A percentile compares a stretch with the other conserved stretches of the same genome.
These are phyloP conservation scores for Lyophyllum semitale DNA, from an alignment of 768 basidiomycete genomes.

Conservation along the genomic window DNA sequence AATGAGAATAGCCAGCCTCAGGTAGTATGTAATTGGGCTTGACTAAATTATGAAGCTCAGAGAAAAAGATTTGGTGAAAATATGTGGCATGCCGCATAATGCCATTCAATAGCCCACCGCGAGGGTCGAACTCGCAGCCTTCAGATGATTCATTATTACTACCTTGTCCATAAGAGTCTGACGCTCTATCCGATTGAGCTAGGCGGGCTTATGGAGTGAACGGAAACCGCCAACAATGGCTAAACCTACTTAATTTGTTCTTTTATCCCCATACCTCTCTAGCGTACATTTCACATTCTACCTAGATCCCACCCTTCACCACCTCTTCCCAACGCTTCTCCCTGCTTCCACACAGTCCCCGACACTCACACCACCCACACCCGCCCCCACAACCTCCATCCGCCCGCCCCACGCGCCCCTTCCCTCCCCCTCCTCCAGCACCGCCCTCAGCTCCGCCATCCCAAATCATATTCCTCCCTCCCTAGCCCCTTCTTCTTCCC, in stretches of 20 bases:
- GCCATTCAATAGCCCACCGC: slow-evolving; percentile 10
- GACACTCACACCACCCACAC: slow-evolving; percentile 84
- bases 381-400: slow-evolving; percentile 78
- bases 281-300: too few relatives aligned
- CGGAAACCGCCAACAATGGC: too few relatives aligned
- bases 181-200: slow-evolving; percentile 71
- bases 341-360: slow-evolving; percentile 84
- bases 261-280: too few relatives aligned
- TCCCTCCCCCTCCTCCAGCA: slow-evolving; percentile 44
- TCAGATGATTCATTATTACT: neutral
- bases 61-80: too few relatives aligned
- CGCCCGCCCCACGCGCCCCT: slow-evolving; percentile 21
- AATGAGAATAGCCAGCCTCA: too few relatives aligned
- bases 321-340: slow-evolving; percentile 49
- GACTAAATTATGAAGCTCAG: too few relatives aligned
- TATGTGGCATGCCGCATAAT: too few relatives aligned
- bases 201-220: too few relatives aligned
- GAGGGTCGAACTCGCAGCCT: slow-evolving; percentile 7
- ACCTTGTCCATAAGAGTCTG: slow-evolving; percentile 39
- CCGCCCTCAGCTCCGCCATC: slow-evolving; percentile 61
- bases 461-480: slow-evolving; percentile 47
- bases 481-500: slow-evolving; percentile 16
- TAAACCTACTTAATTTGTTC: too few relatives aligned
- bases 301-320: slow-evolving; percentile 29
- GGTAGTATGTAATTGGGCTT: too few relatives aligned